Evolutionary conservation across 768 basidiomycete genomes (phyloP), one percentile per base, ranked within the genome.

Genomic region (Dioszegia hungarica): DNA sequence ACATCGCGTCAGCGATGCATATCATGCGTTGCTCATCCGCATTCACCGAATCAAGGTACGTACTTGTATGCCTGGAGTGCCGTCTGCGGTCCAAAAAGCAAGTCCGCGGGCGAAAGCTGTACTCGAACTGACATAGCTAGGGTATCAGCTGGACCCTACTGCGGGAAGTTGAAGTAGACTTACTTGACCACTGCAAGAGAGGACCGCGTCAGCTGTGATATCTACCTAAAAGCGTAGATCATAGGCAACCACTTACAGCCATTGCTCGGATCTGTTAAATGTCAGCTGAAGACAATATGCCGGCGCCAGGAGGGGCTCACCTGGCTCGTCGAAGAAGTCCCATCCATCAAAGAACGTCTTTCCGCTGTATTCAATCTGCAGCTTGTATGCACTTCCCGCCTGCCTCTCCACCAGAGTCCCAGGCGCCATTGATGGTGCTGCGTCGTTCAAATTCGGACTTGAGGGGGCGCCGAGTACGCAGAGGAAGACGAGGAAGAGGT

Each of bases 61-160:
- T 39, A 74, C 74, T 46, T 73, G 74, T 5, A 75, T 74, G 9
- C 72, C 74, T 8, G 74, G 68, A 17, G 57, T 62, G 2, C 71
- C 67, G 50, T 69, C 60, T 8, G 38, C 17, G 0, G 72, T 71
- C 65, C 65, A 75, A 54, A 75, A 75, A 10, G 69, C 70, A 1
- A 74, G 59, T 0, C 70, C 70, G 5, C 64, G 53, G 1, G 20
- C 27, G 36, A 74, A 72, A n/a, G 74, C 74, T 19, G 54, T 59
- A 0, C 54, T 49, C 0, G 45, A 9, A 40, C 64, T 64, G 40
- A 66, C 60, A 44, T 75, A 75, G 43, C 66, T 74, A 28, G 15
- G 4, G 27, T 15, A 43, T 55, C 28, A 49, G 40, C 17, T 20
- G 22, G 9, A 19, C 22, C 12, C 28, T 47, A 15, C 54, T 5